Evolutionary conservation across 352 stramenopile species (phyloP), one percentile per base, ranked within the genome.

Genomic region (Saprolegnia diclina): DNA sequence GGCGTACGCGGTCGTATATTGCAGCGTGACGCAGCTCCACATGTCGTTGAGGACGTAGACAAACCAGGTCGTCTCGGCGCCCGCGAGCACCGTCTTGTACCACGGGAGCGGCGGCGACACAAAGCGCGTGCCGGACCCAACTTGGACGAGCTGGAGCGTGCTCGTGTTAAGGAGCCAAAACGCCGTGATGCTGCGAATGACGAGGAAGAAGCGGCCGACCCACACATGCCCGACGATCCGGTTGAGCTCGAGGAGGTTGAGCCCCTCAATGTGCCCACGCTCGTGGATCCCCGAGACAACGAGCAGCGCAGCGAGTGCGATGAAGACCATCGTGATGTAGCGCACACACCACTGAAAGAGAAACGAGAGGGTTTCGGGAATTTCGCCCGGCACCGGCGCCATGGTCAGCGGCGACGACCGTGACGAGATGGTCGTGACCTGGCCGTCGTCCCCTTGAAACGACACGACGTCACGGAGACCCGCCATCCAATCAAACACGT

Each of bases 131-230:
- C 18, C 63, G n/a, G 19, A 1, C 4, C 63, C 48, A 16, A 21
- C 26, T 26, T 61, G 24, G 1, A 52, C 53, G n/a, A 69, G 19
- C n/a, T 54, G 14, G 1, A 61, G 16, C 22, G 21, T 24, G 13
- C 21, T 22, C 38, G 63, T 69, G 26, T 55, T 59, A 5, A 69
- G 40, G 18, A 59, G 46, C 40, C 53, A 35, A 13, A 69, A 38
- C 26, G 63, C 63, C 13, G 63, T 57, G 48, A 69, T 44, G 37
- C 63, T 69, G 53, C 63, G 63, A 4, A 69, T 61, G 22, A 69
- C 37, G 18, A 69, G 26, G n/a, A 69, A 53, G 5, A 38, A 9
- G 29, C 63, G 63, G 18, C 63, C 63, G 11, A 52, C 44, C 63
- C 63, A 69, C 0, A 69, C 45, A 29, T 59, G 48, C 5, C 63